Conservation (phyloP, 2,329 filamentous ascomycete species). For the Exserohilum turcica region DNA sequence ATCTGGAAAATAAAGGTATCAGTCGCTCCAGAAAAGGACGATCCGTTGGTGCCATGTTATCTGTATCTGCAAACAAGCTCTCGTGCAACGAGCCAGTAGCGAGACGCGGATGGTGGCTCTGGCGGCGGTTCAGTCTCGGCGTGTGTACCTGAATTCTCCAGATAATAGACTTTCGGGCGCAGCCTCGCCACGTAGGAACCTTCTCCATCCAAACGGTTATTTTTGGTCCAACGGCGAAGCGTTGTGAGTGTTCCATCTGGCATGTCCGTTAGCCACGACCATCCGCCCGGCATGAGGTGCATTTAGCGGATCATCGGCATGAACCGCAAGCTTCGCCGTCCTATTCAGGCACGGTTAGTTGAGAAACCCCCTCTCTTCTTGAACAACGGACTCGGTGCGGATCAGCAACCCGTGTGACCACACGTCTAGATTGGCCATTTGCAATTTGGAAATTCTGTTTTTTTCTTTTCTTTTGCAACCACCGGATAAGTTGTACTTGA, state of each 20-base stretch:
- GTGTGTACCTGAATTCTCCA: not conserved
- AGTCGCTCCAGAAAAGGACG: constrained; percentile 12
- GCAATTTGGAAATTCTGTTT: too few species aligned
- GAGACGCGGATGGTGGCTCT: not conserved
- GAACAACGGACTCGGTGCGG: not conserved
- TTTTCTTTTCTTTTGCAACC: too few species aligned
- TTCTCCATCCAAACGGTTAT: constrained; percentile 55
- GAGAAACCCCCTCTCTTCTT: not conserved
- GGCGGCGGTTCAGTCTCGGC: not conserved
- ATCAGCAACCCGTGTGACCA: too few species aligned
- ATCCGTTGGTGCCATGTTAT: not conserved
- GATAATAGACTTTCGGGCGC: constrained; percentile 26
- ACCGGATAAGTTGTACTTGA: too few species aligned
- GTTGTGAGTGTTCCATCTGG: constrained; percentile 22
- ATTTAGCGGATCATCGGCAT: not conserved
- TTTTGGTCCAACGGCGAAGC: constrained; percentile 52
- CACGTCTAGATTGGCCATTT: too few species aligned
- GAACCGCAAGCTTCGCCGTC: not conserved
- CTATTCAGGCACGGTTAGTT: not conserved
- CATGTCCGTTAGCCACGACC: constrained; percentile 38
- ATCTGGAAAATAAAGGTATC: constrained; percentile 50
- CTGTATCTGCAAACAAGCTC: constrained; percentile 45
- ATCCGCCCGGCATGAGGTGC: constrained; percentile 19
- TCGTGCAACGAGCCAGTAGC: constrained; percentile 53
- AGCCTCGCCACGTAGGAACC: constrained; percentile 59